Evolutionary conservation across 2,329 filamentous ascomycete genomes (phyloP).

Genomic region (Fusarium stilboides): DNA sequence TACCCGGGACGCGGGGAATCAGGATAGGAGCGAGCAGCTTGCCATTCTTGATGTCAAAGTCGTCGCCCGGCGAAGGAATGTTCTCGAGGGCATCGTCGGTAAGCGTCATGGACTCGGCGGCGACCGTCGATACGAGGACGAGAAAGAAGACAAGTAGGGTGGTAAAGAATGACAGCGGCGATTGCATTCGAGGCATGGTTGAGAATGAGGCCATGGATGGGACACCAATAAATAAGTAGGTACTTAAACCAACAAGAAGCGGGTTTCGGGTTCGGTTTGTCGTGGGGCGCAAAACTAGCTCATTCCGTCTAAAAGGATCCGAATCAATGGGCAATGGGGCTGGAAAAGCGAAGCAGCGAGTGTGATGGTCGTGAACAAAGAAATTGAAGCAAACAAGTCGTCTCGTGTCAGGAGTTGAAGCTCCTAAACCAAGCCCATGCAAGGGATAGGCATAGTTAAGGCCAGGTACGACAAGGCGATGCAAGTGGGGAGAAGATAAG

Average conservation of each 20-base stretch:
- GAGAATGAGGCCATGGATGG: slow-evolving; percentile 37
- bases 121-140: slow-evolving; percentile 47
- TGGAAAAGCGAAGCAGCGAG: slow-evolving; percentile 7
- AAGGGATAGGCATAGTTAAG: slow-evolving; percentile 32
- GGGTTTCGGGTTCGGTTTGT: slow-evolving; percentile 38
- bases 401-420: slow-evolving; percentile 39
- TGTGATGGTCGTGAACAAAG: slow-evolving; percentile 19
- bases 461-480: slow-evolving; percentile 26
- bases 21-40: slow-evolving; percentile 88
- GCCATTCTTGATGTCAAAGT: slow-evolving; percentile 85
- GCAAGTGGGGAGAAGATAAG: slow-evolving; percentile 28
- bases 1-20: slow-evolving; percentile 89
- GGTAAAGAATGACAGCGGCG: slow-evolving; percentile 39
- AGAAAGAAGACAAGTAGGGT: slow-evolving; percentile 38
- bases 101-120: slow-evolving; percentile 66
- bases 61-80: slow-evolving; percentile 79
- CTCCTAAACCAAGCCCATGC: slow-evolving; percentile 32
- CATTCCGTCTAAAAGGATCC: slow-evolving; percentile 38
- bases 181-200: slow-evolving; percentile 38
- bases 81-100: slow-evolving; percentile 81
- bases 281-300: slow-evolving; percentile 45
- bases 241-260: slow-evolving; percentile 39
- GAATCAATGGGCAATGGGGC: slow-evolving; percentile 10
- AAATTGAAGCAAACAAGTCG: slow-evolving; percentile 24
- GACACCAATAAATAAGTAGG: slow-evolving; percentile 33